Evolutionary conservation across 1,139 yeast genomes (phyloP).

Genomic region (Saccharomyces hybrid): DNA sequence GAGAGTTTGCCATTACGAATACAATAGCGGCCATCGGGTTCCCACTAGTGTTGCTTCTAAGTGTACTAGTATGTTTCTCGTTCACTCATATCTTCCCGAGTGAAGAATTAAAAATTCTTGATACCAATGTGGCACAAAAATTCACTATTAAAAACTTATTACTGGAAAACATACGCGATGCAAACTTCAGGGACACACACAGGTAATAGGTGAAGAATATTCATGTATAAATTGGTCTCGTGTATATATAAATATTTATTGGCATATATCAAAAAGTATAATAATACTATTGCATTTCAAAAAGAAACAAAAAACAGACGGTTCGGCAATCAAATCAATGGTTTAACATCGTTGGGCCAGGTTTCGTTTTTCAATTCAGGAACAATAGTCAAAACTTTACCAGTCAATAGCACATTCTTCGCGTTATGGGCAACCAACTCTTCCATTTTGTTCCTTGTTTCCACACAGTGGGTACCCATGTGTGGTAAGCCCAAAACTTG

Average conservation of each 20-base stretch:
- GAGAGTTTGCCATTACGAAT: slow-evolving; percentile 78
- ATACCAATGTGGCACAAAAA: slow-evolving; percentile 40
- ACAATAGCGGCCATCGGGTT: slow-evolving; percentile 92
- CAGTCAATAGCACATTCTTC: slow-evolving; percentile 40
- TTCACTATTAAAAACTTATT: slow-evolving; percentile 34
- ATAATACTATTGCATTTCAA: neutral
- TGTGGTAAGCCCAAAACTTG: slow-evolving; percentile 69
- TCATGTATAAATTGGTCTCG: neutral
- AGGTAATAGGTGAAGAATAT: too few relatives aligned
- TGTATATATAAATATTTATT: neutral
- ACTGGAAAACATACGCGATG: slow-evolving; percentile 16
- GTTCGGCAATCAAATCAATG: neutral
- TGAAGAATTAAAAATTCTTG: slow-evolving; percentile 55
- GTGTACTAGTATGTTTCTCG: slow-evolving; percentile 46
- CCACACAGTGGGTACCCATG: slow-evolving; percentile 69
- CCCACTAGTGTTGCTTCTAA: slow-evolving; percentile 76
- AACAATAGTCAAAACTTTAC: slow-evolving; percentile 57
- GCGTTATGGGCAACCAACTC: slow-evolving; percentile 40
- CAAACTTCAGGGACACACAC: neutral
- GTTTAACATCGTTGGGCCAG: slow-evolving; percentile 20
- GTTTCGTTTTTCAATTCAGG: slow-evolving; percentile 47
- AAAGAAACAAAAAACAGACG: neutral
- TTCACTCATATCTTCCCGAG: slow-evolving; percentile 60
- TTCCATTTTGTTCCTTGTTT: slow-evolving; percentile 51
- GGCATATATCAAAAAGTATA: neutral